Conservation (phyloP, 331 rosid species). For the Spiraea crenata region DNA sequence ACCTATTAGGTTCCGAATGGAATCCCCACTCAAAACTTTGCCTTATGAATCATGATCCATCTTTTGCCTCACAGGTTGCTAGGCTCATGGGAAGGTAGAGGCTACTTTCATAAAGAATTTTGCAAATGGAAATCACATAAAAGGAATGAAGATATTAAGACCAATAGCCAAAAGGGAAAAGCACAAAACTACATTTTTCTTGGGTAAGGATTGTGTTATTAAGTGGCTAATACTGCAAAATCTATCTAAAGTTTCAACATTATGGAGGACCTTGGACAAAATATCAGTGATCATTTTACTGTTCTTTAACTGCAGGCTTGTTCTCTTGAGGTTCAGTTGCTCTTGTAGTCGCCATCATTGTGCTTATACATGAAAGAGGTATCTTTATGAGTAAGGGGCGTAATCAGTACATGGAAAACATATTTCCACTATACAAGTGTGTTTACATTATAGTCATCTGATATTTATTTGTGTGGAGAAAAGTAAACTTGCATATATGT, state of each 20-base stretch:
- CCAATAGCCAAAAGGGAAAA: slow-evolving; percentile 49
- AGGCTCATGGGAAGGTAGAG: slow-evolving; percentile 69
- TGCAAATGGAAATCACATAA: slow-evolving; percentile 61
- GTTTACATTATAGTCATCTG: not conserved
- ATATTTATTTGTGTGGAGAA: not conserved
- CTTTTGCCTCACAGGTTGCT: slow-evolving; percentile 40
- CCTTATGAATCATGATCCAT: slow-evolving; percentile 13
- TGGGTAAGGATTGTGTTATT: slow-evolving; percentile 40
- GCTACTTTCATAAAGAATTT: slow-evolving; percentile 61
- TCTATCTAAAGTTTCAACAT: not conserved
- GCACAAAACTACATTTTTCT: slow-evolving; percentile 53
- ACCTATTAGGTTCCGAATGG: not conserved
- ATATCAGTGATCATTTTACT: not conserved
- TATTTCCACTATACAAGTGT: slow-evolving; percentile 81
- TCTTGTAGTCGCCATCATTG: slow-evolving; percentile 48
- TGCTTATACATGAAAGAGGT: slow-evolving; percentile 50
- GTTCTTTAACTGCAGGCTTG: slow-evolving; percentile 40
- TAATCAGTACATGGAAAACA: slow-evolving; percentile 43
- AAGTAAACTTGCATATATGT: not conserved
- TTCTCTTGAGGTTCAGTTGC: slow-evolving; percentile 62
- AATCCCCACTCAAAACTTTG: not conserved
- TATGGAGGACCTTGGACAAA: not conserved
- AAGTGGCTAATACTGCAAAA: not conserved
- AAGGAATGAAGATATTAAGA: slow-evolving; percentile 62
- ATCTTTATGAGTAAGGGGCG: slow-evolving; percentile 32